These are phyloP conservation scores for Citrus mangshanensis DNA, from an alignment of 345 rosid genomes.

Conservation along the genomic window DNA sequence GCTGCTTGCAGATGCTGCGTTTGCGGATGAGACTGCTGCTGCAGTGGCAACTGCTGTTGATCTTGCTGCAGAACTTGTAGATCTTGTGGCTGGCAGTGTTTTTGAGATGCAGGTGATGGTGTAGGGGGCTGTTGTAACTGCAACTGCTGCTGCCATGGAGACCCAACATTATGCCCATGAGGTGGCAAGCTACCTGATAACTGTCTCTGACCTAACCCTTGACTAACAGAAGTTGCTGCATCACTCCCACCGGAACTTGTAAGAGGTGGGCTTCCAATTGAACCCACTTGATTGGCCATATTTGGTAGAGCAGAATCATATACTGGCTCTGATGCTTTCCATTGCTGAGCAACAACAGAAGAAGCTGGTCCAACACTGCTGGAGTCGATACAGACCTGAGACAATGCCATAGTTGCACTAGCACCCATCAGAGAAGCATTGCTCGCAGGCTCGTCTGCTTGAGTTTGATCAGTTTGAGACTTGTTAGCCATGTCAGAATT, in stretches of 20 bases:
- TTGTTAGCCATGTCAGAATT: conserved; percentile 46
- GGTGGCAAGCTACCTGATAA: conserved; percentile 53
- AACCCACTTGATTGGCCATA: conserved; percentile 41
- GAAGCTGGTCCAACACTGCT: conserved; percentile 34
- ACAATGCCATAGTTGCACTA: conserved; percentile 29
- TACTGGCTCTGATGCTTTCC: conserved; percentile 59
- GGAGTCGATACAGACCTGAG: conserved; percentile 48
- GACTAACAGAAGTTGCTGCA: conserved; percentile 42
- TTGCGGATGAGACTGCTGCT: conserved; percentile 56
- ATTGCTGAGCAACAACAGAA: conserved; percentile 37
- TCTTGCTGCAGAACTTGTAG: conserved; percentile 34
- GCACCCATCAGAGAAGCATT: conserved; percentile 36
- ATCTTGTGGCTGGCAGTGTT: conserved; percentile 49
- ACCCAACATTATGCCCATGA: conserved; percentile 40
- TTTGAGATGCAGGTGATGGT: conserved; percentile 44
- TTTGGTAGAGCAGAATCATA: conserved; percentile 38
- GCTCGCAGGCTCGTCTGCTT: conserved; percentile 42
- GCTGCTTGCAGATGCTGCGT: conserved; percentile 57
- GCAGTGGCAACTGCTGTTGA: conserved; percentile 30
- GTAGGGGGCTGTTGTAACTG: conserved; percentile 41
- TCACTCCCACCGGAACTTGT: conserved; percentile 50
- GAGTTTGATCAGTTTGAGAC: conserved; percentile 53
- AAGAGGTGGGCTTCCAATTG: conserved; percentile 42
- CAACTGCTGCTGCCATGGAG: conserved; percentile 49
- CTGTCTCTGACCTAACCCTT: conserved; percentile 57